Percentiles rank a stretch among this genome's conserved stretches.
phyloP scores from a whole-genome alignment of 306 rosid genomes.

The Senna tora region DNA sequence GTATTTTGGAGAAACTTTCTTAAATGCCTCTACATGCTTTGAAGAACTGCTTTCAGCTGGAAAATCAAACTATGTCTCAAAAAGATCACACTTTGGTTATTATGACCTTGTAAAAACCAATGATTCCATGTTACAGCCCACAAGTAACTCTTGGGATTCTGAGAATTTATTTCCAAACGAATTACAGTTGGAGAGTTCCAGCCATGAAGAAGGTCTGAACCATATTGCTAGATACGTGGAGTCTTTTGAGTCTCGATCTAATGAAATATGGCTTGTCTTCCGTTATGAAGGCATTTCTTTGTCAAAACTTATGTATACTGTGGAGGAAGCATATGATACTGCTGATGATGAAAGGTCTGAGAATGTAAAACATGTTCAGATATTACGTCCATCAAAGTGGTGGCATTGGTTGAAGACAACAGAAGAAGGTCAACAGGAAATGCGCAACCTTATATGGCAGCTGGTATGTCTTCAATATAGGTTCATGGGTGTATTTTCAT shows the following conservation, averaged over 20 bases:
- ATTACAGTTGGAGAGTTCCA: slow-evolving; percentile 37
- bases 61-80: slow-evolving; percentile 51
- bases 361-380: slow-evolving; percentile 58
- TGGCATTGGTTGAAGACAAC: slow-evolving; percentile 98
- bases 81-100: slow-evolving; percentile 49
- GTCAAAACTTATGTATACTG: slow-evolving; percentile 81
- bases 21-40: slow-evolving; percentile 71
- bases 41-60: slow-evolving; percentile 58
- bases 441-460: slow-evolving; percentile 87
- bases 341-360: slow-evolving; percentile 56
- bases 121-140: slow-evolving; percentile 36
- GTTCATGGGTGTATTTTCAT: slow-evolving; percentile 16
- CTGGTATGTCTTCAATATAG: slow-evolving; percentile 62
- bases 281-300: slow-evolving; percentile 78
- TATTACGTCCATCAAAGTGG: slow-evolving; percentile 88
- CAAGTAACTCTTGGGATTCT: slow-evolving; percentile 42
- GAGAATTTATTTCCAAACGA: slow-evolving; percentile 49
- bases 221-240: slow-evolving; percentile 97
- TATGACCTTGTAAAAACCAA: slow-evolving; percentile 40
- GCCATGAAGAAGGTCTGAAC: slow-evolving; percentile 81
- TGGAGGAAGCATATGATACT: slow-evolving; percentile 54
- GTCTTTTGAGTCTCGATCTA: slow-evolving; percentile 85
- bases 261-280: slow-evolving; percentile 96
- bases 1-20: slow-evolving; percentile 84
- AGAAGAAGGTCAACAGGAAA: slow-evolving; percentile 84